These are phyloP conservation scores for Picochlorum sp. DNA, from an alignment of 139 green algal genomes.

Conservation along the genomic window DNA sequence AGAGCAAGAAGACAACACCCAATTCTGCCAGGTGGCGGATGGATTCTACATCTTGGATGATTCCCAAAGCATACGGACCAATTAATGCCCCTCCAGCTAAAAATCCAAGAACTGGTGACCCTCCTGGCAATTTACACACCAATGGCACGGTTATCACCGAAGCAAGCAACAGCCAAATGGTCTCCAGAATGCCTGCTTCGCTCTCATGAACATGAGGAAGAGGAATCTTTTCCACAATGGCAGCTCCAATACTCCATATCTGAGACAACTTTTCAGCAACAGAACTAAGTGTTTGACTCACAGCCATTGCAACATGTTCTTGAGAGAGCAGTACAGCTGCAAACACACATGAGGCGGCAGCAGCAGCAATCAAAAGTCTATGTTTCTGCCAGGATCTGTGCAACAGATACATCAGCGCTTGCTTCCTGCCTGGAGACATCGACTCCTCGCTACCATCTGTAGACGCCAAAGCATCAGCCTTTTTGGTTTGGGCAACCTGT, in stretches of 20 bases:
- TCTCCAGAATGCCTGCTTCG: conserved; percentile 73
- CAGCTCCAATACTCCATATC: conserved; percentile 8
- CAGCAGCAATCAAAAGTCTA: too few species aligned
- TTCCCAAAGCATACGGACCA: conserved; percentile 83
- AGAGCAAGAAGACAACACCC: conserved; percentile 93
- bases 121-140: conserved; percentile 84
- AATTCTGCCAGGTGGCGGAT: conserved; percentile 87
- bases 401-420: too few species aligned
- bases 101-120: conserved; percentile 90
- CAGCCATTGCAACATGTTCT: not conserved
- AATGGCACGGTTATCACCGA: conserved; percentile 74
- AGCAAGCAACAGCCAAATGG: conserved; percentile 79
- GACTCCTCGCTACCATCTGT: not conserved
- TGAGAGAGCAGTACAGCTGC: conserved; percentile 4
- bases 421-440: too few species aligned
- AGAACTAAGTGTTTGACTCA: not conserved
- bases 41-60: conserved; percentile 79
- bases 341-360: not conserved
- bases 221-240: conserved; percentile 17
- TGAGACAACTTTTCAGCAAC: not conserved
- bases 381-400: too few species aligned
- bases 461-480: not conserved
- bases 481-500: not conserved
- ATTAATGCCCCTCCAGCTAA: conserved; percentile 84
- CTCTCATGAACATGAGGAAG: conserved; percentile 48